phyloP scores from a whole-genome alignment of 192 early-diverging fungal species.

The Funneliformis geosporum region DNA sequence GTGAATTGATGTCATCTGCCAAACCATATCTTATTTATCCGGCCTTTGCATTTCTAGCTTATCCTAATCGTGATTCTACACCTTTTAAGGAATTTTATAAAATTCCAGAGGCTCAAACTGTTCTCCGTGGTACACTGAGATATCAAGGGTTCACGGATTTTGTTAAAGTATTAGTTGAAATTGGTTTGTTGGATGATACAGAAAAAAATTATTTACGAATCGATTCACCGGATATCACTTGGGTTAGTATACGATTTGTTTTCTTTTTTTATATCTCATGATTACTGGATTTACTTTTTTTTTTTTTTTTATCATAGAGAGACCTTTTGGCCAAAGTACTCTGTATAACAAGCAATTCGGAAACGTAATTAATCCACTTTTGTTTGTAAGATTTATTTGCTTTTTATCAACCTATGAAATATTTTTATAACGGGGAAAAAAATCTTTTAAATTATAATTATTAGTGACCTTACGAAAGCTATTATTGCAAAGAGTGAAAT shows the following conservation, averaged over 20 bases:
- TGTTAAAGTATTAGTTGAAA: constrained; percentile 89
- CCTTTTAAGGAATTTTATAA: constrained; percentile 92
- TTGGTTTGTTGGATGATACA: constrained; percentile 88
- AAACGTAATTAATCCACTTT: constrained; percentile 35
- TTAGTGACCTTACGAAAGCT: constrained; percentile 56
- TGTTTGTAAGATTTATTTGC: background rate
- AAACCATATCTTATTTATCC: constrained; percentile 90
- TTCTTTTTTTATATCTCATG: constrained; percentile 2
- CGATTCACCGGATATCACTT: constrained; percentile 61
- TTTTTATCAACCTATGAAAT: background rate
- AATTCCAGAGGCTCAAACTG: constrained; percentile 91
- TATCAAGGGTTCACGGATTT: constrained; percentile 98
- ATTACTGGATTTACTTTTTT: constrained; percentile 4
- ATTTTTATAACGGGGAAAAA: background rate
- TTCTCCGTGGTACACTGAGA: constrained; percentile 92
- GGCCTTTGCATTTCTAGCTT: constrained; percentile 92
- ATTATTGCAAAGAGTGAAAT: constrained; percentile 61
- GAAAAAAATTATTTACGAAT: constrained; percentile 61
- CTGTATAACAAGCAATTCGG: constrained; percentile 40
- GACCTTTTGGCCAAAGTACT: constrained; percentile 67
- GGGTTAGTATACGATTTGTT: constrained; percentile 46
- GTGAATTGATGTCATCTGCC: constrained; percentile 88
- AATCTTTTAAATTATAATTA: background rate
- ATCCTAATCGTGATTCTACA: constrained; percentile 97
- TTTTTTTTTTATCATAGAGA: constrained; percentile 43